phyloP scores from a whole-genome alignment of 176 grass and related monocot genomes.

The Aegilops tauschii region DNA sequence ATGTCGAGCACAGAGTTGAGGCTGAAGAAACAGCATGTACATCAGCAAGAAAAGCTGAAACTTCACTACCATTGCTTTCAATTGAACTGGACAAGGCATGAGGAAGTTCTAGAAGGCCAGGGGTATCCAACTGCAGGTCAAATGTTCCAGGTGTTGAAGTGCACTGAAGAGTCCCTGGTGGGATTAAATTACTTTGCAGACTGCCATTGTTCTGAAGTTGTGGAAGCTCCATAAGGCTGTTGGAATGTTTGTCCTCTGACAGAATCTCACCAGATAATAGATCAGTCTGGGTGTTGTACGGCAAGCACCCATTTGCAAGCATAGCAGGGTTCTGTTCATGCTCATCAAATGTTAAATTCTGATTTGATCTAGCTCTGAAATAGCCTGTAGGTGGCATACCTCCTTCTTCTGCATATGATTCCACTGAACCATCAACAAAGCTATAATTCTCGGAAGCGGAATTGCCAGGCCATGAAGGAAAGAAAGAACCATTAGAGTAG shows the following conservation, averaged over 20 bases:
- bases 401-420: constrained; percentile 41
- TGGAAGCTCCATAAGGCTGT: constrained; percentile 32
- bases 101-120: constrained; percentile 38
- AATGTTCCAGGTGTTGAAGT: constrained; percentile 36
- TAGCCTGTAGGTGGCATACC: constrained; percentile 27
- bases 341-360: constrained; percentile 27
- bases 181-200: constrained; percentile 29
- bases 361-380: constrained; percentile 30
- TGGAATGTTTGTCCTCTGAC: constrained; percentile 19
- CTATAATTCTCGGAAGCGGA: constrained; percentile 31
- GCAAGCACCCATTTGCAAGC: constrained; percentile 24
- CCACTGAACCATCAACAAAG: constrained; percentile 40
- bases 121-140: constrained; percentile 28
- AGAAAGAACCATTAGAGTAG: constrained; percentile 37
- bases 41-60: constrained; percentile 52
- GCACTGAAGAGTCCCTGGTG: constrained; percentile 15
- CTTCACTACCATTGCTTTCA: constrained; percentile 53
- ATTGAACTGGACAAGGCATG: constrained; percentile 54
- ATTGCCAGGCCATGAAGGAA: constrained; percentile 46
- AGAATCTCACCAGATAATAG: constrained; percentile 24
- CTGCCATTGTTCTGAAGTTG: constrained; percentile 29
- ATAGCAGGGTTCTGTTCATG: constrained; percentile 30
- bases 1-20: constrained; percentile 37
- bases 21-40: constrained; percentile 52
- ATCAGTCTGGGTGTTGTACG: constrained; percentile 16